Conservation (phyloP, 2,329 filamentous ascomycete species). For the Fusarium camptoceras region DNA sequence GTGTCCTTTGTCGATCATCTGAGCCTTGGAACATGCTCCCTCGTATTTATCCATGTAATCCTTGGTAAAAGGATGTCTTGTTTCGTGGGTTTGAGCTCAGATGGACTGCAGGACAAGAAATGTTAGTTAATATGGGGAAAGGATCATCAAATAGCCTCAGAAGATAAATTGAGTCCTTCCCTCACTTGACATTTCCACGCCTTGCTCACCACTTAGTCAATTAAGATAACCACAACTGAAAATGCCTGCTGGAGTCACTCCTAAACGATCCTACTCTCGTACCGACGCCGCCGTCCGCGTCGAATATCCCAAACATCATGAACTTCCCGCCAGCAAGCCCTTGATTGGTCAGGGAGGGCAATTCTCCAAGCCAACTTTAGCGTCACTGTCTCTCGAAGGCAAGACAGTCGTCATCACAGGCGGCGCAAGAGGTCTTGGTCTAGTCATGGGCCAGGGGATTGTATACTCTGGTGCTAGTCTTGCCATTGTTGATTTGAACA, state of each 20-base stretch:
- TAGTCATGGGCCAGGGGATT: constrained; percentile 93
- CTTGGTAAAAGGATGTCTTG: neutral
- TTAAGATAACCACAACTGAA: neutral
- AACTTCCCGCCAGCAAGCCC: constrained; percentile 76
- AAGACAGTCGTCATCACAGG: constrained; percentile 88
- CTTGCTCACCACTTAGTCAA: neutral
- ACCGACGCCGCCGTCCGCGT: constrained; percentile 83
- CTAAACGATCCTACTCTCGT: constrained; percentile 68
- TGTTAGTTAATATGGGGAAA: neutral
- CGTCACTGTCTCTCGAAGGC: constrained; percentile 85
- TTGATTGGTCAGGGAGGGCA: constrained; percentile 81
- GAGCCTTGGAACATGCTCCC: neutral
- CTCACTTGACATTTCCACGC: rapidly evolving
- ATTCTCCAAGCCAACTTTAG: constrained; percentile 85
- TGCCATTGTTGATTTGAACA: constrained; percentile 93
- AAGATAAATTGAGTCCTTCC: constrained; percentile 5
- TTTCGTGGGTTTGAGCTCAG: neutral
- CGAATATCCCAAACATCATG: constrained; percentile 79
- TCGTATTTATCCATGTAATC: neutral
- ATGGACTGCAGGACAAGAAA: neutral
- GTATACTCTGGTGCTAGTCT: constrained; percentile 88
- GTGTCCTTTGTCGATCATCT: constrained; percentile 3
- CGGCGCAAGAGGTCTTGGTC: constrained; percentile 85
- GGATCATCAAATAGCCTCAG: neutral
- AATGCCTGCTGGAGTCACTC: constrained; percentile 30